phyloP scores from a whole-genome alignment of 2,329 filamentous ascomycete genomes.

The Blastomyces silverae region DNA sequence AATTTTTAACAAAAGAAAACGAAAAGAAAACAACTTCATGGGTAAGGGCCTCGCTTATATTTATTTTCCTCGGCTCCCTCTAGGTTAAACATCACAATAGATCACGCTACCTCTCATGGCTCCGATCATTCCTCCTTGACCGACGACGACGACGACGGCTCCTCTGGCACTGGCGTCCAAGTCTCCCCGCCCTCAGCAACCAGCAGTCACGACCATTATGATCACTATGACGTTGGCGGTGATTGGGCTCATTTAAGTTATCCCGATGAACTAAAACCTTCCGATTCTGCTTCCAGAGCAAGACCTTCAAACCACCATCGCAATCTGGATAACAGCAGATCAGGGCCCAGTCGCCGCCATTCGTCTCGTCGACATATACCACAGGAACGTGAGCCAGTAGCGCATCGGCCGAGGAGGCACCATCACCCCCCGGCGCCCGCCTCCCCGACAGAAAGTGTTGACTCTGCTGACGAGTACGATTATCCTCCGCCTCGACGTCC shows the following conservation, averaged over 20 bases:
- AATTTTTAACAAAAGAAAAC: not conserved
- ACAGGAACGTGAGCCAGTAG: constrained; percentile 34
- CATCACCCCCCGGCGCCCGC: constrained; percentile 31
- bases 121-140: constrained; percentile 35
- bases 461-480: constrained; percentile 15
- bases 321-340: constrained; percentile 33
- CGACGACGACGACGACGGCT: constrained; percentile 41
- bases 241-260: constrained; percentile 39
- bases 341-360: constrained; percentile 34
- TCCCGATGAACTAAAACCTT: constrained; percentile 44
- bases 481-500: constrained; percentile 37
- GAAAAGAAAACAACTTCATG: not conserved
- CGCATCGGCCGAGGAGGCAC: constrained; percentile 38
- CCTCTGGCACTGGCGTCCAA: constrained; percentile 37
- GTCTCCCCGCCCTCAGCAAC: constrained; percentile 38
- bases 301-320: constrained; percentile 39
- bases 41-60: constrained; percentile 13
- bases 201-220: constrained; percentile 38
- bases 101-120: constrained; percentile 31
- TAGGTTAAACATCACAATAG: constrained; percentile 43
- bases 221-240: constrained; percentile 29
- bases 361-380: constrained; percentile 33
- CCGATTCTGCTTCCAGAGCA: constrained; percentile 43
- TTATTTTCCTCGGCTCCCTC: constrained; percentile 18
- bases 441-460: constrained; percentile 22